These are phyloP conservation scores for Bertia moriformis DNA, from an alignment of 2,329 filamentous ascomycete genomes.

Conservation along the genomic window DNA sequence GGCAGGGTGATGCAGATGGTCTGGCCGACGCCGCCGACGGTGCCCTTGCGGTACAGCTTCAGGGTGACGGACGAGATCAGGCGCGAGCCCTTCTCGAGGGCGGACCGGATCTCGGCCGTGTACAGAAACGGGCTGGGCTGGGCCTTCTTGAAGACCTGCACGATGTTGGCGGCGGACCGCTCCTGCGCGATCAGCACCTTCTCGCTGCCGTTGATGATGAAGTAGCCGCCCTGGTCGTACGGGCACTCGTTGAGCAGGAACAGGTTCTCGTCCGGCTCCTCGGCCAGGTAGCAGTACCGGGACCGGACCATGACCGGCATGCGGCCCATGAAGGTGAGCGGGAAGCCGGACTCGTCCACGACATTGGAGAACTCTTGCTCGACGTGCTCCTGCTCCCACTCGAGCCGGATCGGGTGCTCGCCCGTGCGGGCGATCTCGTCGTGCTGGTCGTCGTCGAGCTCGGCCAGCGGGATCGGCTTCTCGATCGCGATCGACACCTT, in stretches of 20 bases:
- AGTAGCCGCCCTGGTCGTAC: slow-evolving; percentile 96
- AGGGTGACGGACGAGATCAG: slow-evolving; percentile 86
- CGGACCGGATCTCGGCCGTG: slow-evolving; percentile 88
- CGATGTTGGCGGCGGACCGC: slow-evolving; percentile 92
- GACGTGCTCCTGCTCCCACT: slow-evolving; percentile 28
- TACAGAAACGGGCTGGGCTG: slow-evolving; percentile 82
- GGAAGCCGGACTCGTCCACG: slow-evolving; percentile 49
- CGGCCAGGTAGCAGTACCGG: slow-evolving; percentile 71
- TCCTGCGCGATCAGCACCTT: slow-evolving; percentile 98
- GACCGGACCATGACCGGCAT: slow-evolving; percentile 97
- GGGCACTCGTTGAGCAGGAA: slow-evolving; percentile 93
- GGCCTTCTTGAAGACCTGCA: slow-evolving; percentile 97
- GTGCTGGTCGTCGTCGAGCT: slow-evolving; percentile 50
- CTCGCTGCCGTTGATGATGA: slow-evolving; percentile 97
- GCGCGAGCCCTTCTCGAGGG: slow-evolving; percentile 86
- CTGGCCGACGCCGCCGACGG: slow-evolving; percentile 68
- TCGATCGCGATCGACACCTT: slow-evolving; percentile 32
- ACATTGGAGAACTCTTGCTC: slow-evolving; percentile 25
- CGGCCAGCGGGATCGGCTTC: slow-evolving; percentile 65
- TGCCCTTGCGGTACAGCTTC: slow-evolving; percentile 76
- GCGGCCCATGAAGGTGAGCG: slow-evolving; percentile 74
- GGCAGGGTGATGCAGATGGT: slow-evolving; percentile 83
- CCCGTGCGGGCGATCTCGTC: slow-evolving; percentile 41
- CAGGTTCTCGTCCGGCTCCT: slow-evolving; percentile 68
- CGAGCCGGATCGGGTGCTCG: slow-evolving; percentile 26